A percentile compares a stretch with the other conserved stretches of the same genome.
These are phyloP conservation scores for Naganishia liquefaciens DNA, from an alignment of 1,284 basidiomycete species.

Conservation along the genomic window DNA sequence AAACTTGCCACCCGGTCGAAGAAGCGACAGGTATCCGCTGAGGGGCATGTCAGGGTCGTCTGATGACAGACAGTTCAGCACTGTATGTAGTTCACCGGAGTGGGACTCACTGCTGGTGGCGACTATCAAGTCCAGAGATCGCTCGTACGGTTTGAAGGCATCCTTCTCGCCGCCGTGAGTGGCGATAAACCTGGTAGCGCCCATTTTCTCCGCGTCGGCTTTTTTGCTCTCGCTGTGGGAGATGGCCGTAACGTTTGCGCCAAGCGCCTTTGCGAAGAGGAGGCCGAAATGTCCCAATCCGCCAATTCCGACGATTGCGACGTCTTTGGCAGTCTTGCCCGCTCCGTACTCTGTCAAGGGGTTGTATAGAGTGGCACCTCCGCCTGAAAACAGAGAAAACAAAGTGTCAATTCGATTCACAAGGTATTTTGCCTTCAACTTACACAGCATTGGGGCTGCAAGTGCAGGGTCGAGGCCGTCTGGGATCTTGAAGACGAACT, in stretches of 20 bases:
- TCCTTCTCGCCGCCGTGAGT: constrained; percentile 41
- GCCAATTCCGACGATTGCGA: constrained; percentile 57
- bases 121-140: constrained; percentile 55
- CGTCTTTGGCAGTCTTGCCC: constrained; percentile 55
- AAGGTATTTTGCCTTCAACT: constrained; percentile 30
- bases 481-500: constrained; percentile 67
- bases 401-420: constrained; percentile 55
- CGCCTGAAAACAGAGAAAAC: constrained; percentile 5
- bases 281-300: constrained; percentile 52
- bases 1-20: constrained; percentile 50
- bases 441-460: constrained; percentile 57
- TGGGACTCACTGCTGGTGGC: constrained; percentile 48
- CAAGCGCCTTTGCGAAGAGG: constrained; percentile 60
- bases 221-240: constrained; percentile 56
- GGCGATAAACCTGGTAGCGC: constrained; percentile 52
- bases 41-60: constrained; percentile 51
- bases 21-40: constrained; percentile 46
- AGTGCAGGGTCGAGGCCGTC: constrained; percentile 60
- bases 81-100: neutral
- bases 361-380: constrained; percentile 55
- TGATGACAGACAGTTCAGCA: constrained; percentile 10
- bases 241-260: constrained; percentile 60
- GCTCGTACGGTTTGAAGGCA: constrained; percentile 42
- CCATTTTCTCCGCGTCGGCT: constrained; percentile 57
- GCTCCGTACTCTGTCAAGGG: constrained; percentile 57